Conservation (phyloP, 169 alveolate species). For the Plasmodium gonderi region DNA sequence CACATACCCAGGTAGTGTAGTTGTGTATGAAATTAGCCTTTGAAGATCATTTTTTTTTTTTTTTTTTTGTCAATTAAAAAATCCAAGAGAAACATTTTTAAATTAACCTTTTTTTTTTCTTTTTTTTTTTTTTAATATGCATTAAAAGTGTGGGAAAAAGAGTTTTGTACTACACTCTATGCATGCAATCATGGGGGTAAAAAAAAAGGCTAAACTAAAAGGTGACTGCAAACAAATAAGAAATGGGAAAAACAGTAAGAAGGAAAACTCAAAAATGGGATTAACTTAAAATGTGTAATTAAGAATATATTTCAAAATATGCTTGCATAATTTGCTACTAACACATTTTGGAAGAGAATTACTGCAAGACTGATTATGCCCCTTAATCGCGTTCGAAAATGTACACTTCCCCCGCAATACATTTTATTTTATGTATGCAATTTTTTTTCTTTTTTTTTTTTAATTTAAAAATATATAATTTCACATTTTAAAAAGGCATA, state of each 20-base stretch:
- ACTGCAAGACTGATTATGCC: not conserved
- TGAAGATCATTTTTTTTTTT: constrained; percentile 13
- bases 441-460: not conserved
- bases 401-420: not conserved
- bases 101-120: too few species aligned
- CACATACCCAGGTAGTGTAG: not conserved
- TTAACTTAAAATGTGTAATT: not conserved
- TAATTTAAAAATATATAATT: not conserved
- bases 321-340: not conserved
- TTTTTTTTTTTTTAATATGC: not conserved
- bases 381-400: not conserved
- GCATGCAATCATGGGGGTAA: not conserved
- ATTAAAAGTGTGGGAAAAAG: not conserved
- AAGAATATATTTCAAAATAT: not conserved
- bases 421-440: not conserved
- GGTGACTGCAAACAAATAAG: too few species aligned
- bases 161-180: not conserved
- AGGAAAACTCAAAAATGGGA: not conserved
- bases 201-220: too few species aligned
- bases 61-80: not conserved
- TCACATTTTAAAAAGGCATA: not conserved
- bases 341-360: not conserved
- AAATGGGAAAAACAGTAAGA: not conserved
- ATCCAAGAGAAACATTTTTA: not conserved
- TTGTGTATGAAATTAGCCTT: not conserved